phyloP scores from a whole-genome alignment of 2,329 filamentous ascomycete genomes.

The Diaporthe longicolla region DNA sequence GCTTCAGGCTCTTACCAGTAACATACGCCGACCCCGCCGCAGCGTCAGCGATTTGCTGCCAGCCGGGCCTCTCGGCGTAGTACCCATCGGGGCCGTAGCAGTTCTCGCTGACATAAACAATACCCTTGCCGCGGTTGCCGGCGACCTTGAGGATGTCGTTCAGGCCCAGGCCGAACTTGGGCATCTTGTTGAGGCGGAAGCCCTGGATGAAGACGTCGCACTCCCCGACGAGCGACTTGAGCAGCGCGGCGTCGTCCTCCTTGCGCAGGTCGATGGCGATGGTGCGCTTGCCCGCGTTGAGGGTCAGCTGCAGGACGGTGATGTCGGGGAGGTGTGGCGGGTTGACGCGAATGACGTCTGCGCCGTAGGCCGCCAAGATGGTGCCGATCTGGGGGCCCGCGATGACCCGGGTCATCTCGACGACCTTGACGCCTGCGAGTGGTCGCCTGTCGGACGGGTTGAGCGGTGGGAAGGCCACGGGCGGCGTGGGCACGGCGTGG shows the following conservation, averaged over 20 bases:
- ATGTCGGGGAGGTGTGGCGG: constrained; percentile 59
- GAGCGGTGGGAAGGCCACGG: constrained; percentile 52
- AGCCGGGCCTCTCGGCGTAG: constrained; percentile 61
- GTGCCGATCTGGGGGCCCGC: constrained; percentile 61
- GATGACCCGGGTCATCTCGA: constrained; percentile 65
- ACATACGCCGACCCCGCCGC: constrained; percentile 53
- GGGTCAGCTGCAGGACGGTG: constrained; percentile 55
- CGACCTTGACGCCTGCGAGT: constrained; percentile 62
- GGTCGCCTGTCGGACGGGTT: constrained; percentile 50
- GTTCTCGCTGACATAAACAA: constrained; percentile 65
- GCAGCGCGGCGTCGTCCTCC: constrained; percentile 5
- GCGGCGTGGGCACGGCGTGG: constrained; percentile 52
- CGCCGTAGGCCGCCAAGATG: constrained; percentile 59
- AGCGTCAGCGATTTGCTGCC: constrained; percentile 65
- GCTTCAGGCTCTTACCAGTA: constrained; percentile 48
- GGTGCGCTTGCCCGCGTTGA: constrained; percentile 63
- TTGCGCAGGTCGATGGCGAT: constrained; percentile 60
- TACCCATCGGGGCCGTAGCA: constrained; percentile 64
- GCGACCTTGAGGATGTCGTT: constrained; percentile 57
- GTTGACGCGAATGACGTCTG: constrained; percentile 62
- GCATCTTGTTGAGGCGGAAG: constrained; percentile 62
- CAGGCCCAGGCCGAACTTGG: constrained; percentile 57
- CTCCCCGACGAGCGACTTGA: constrained; percentile 57
- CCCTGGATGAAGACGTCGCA: constrained; percentile 69
- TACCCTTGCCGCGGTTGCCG: constrained; percentile 56